phyloP scores from a whole-genome alignment of 2,329 filamentous ascomycete genomes.

The Chaetomiaceae sp. region DNA sequence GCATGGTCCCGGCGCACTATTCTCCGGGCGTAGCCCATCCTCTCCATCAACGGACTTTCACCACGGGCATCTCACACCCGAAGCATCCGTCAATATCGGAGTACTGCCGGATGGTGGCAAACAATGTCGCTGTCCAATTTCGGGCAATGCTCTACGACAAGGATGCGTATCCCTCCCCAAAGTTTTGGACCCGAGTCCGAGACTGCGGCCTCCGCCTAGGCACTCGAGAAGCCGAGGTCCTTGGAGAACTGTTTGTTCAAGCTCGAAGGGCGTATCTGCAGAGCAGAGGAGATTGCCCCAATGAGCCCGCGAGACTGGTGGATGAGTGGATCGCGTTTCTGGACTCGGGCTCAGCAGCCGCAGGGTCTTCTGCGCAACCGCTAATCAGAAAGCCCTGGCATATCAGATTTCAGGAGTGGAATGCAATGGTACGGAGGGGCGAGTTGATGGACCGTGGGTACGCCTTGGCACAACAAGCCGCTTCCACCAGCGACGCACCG shows the following conservation, averaged over 20 bases:
- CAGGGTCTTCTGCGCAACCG: neutral
- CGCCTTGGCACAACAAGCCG: too few relatives aligned
- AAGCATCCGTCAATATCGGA: neutral
- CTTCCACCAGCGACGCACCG: too few relatives aligned
- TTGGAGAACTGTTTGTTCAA: neutral
- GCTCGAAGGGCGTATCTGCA: neutral
- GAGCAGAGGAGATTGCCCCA: neutral
- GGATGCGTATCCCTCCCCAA: neutral
- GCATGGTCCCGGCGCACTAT: neutral
- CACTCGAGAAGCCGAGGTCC: neutral
- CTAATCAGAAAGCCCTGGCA: neutral
- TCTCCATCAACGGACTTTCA: neutral
- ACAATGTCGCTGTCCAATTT: constrained; percentile 5
- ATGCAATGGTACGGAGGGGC: neutral
- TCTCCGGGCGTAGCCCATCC: too few relatives aligned
- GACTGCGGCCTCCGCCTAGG: neutral
- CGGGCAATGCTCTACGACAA: neutral
- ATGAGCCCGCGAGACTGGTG: neutral
- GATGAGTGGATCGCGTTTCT: constrained; percentile 5
- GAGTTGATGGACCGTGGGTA: too few relatives aligned
- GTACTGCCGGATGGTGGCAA: neutral
- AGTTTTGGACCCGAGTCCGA: neutral
- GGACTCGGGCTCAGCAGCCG: neutral
- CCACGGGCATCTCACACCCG: neutral
- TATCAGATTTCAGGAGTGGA: neutral